A percentile compares a stretch with the other conserved stretches of the same genome.
Conservation (phyloP, 331 rosid genomes). For the Stylosanthes scabra region DNA sequence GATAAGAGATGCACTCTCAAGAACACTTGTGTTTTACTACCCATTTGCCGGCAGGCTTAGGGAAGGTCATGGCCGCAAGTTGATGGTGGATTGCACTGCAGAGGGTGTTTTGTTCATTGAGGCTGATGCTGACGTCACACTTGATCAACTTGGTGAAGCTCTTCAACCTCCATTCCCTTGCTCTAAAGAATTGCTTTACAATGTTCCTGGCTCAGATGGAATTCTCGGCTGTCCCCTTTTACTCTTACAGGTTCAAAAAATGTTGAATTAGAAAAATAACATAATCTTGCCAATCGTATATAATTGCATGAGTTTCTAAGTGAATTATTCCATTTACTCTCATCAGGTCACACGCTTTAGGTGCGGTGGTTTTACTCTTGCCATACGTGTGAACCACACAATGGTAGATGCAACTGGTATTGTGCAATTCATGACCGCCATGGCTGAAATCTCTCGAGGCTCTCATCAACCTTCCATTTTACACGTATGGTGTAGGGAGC, state of each 20-base stretch:
- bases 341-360: constrained; percentile 26
- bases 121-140: constrained; percentile 23
- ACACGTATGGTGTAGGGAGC: constrained; percentile 30
- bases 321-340: too few species aligned
- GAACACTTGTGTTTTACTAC: constrained; percentile 28
- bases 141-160: background rate
- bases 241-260: background rate
- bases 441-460: constrained; percentile 34
- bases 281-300: too few species aligned
- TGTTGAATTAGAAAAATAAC: too few species aligned
- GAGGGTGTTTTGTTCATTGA: constrained; percentile 31
- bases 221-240: constrained; percentile 4
- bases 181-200: background rate
- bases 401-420: constrained; percentile 22
- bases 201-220: background rate
- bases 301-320: too few species aligned
- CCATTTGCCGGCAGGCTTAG: constrained; percentile 39
- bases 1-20: constrained; percentile 1
- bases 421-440: background rate
- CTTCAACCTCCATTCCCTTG: constrained; percentile 37
- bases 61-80: constrained; percentile 19
- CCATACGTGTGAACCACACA: background rate
- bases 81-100: constrained; percentile 31
- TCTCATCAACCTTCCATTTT: constrained; percentile 16
- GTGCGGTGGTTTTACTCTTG: constrained; percentile 31